Evolutionary conservation across 2,329 filamentous ascomycete species (phyloP).

Genomic region (Alternaria ethzedia): DNA sequence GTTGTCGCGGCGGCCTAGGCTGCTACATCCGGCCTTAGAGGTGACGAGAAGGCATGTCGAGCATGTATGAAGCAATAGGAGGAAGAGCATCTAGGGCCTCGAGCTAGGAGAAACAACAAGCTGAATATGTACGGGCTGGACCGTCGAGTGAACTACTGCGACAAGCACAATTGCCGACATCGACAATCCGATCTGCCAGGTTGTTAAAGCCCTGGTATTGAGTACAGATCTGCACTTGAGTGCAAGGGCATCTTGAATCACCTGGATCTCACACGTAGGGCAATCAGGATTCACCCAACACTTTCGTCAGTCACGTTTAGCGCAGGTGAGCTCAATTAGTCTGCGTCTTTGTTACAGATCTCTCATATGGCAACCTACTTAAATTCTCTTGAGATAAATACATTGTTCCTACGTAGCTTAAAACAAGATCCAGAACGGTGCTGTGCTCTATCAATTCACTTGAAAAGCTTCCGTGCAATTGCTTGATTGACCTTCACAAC

Average conservation of each 20-base stretch:
- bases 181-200: not conserved
- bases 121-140: not conserved
- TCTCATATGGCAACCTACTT: not conserved
- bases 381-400: not conserved
- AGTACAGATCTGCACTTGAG: not conserved
- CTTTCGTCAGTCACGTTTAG: not conserved
- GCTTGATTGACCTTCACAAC: not conserved
- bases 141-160: not conserved
- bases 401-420: not conserved
- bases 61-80: not conserved
- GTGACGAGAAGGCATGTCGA: not conserved
- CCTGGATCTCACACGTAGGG: not conserved
- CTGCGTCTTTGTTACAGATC: not conserved
- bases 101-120: not conserved
- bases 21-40: not conserved
- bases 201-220: not conserved
- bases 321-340: not conserved
- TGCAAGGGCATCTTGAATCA: not conserved
- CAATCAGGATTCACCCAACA: not conserved
- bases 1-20: not conserved
- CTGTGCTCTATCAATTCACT: not conserved
- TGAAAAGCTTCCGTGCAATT: not conserved
- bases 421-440: not conserved
- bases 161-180: not conserved
- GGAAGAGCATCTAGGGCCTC: not conserved